A percentile compares a stretch with the other conserved stretches of the same genome.
phyloP scores from a whole-genome alignment of 2,329 filamentous ascomycete species.

The Fusarium equiseti region DNA sequence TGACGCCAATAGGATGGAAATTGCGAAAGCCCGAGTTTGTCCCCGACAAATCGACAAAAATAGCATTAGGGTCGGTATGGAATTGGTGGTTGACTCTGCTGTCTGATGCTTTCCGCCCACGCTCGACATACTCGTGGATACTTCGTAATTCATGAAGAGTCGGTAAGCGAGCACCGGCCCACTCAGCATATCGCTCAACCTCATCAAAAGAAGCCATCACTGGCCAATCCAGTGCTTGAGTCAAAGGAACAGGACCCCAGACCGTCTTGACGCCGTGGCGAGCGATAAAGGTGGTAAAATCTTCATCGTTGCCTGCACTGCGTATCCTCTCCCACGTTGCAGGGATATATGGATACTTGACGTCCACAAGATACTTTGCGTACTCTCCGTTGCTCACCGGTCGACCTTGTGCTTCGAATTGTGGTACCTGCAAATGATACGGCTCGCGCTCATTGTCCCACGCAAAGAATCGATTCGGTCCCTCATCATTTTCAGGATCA shows the following conservation, averaged over 20 bases:
- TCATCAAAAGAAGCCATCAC: slow-evolving; percentile 29
- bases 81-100: slow-evolving; percentile 6
- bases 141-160: slow-evolving; percentile 31
- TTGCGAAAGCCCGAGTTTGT: slow-evolving; percentile 25
- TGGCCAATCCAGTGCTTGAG: slow-evolving; percentile 25
- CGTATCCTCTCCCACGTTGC: slow-evolving; percentile 18
- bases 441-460: slow-evolving; percentile 38
- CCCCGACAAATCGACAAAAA: slow-evolving; percentile 12
- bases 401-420: slow-evolving; percentile 14
- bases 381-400: slow-evolving; percentile 34
- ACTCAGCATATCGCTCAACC: slow-evolving; percentile 17
- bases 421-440: not conserved
- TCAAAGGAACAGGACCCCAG: slow-evolving; percentile 11
- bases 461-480: slow-evolving; percentile 27
- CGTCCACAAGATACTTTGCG: not conserved
- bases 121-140: slow-evolving; percentile 22
- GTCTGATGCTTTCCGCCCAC: not conserved
- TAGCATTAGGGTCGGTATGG: slow-evolving; percentile 5
- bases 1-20: slow-evolving; percentile 21
- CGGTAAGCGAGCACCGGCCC: slow-evolving; percentile 23
- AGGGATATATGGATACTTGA: not conserved
- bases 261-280: slow-evolving; percentile 25
- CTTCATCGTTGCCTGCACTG: not conserved
- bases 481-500: slow-evolving; percentile 15
- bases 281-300: slow-evolving; percentile 9